phyloP scores from a whole-genome alignment of 148 eudicot species.

The Dianthus caryophyllus region DNA sequence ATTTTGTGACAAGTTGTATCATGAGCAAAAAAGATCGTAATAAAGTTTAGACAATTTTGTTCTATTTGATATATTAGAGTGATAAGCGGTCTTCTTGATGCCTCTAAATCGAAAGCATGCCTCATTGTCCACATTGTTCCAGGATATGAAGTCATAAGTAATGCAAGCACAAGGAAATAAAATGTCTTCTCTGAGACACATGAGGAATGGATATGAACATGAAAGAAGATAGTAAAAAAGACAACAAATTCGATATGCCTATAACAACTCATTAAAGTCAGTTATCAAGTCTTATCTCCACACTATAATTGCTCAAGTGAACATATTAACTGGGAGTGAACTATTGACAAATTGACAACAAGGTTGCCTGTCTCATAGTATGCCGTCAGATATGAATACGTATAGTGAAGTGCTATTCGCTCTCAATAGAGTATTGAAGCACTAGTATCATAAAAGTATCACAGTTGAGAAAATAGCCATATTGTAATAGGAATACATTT shows the following conservation, averaged over 20 bases:
- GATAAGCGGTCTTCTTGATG: not conserved
- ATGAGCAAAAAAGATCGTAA: constrained; percentile 5
- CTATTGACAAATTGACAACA: not conserved
- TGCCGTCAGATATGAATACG: too few species aligned
- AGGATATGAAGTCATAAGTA: not conserved
- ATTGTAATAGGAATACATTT: too few species aligned
- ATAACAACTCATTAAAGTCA: not conserved
- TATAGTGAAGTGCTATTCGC: too few species aligned
- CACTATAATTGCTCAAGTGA: not conserved
- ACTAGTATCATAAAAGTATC: too few species aligned
- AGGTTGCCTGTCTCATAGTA: too few species aligned
- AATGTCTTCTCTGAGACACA: not conserved
- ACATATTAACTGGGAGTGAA: not conserved
- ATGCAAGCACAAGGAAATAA: not conserved
- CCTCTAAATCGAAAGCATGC: not conserved
- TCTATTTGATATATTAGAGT: not conserved
- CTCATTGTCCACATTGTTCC: not conserved
- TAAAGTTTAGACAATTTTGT: constrained; percentile 6
- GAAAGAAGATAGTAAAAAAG: not conserved
- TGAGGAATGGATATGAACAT: not conserved
- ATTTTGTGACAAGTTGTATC: constrained; percentile 19
- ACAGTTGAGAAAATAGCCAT: too few species aligned
- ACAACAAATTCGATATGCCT: not conserved
- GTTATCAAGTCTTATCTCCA: not conserved
- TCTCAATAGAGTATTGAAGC: too few species aligned